phyloP scores from a whole-genome alignment of 1,284 basidiomycete genomes.

The Albatrellus sp. region DNA sequence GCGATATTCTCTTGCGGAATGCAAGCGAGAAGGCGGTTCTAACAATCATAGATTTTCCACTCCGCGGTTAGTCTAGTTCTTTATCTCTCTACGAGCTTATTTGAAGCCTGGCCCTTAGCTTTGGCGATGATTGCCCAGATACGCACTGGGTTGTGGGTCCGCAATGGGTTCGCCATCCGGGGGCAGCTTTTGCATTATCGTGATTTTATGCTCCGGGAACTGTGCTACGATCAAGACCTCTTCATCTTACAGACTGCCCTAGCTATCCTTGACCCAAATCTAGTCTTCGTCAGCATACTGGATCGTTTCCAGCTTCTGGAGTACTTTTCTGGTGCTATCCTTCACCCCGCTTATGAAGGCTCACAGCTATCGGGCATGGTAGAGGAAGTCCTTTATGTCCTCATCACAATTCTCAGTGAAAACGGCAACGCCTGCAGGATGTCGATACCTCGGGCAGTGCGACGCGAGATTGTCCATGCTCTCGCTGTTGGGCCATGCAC shows the following conservation, averaged over 20 bases:
- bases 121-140: constrained; percentile 90
- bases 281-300: constrained; percentile 76
- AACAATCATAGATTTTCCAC: constrained; percentile 73
- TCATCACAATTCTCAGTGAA: constrained; percentile 85
- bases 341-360: constrained; percentile 54
- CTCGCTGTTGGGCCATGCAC: constrained; percentile 82
- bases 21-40: constrained; percentile 53
- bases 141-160: constrained; percentile 91
- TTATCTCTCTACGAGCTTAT: not conserved
- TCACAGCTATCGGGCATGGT: constrained; percentile 74
- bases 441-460: constrained; percentile 54
- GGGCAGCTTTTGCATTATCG: constrained; percentile 96
- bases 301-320: constrained; percentile 78
- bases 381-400: constrained; percentile 83
- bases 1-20: constrained; percentile 46
- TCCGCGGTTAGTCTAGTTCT: constrained; percentile 51
- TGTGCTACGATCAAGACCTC: constrained; percentile 95
- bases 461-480: constrained; percentile 84
- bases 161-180: constrained; percentile 92
- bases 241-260: constrained; percentile 85
- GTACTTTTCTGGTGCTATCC: constrained; percentile 64
- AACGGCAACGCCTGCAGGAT: constrained; percentile 66
- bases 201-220: constrained; percentile 89
- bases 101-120: constrained; percentile 30
- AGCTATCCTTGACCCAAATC: constrained; percentile 68